Evolutionary conservation across 2,329 filamentous ascomycete genomes (phyloP).

Genomic region (Cadophora sp.): DNA sequence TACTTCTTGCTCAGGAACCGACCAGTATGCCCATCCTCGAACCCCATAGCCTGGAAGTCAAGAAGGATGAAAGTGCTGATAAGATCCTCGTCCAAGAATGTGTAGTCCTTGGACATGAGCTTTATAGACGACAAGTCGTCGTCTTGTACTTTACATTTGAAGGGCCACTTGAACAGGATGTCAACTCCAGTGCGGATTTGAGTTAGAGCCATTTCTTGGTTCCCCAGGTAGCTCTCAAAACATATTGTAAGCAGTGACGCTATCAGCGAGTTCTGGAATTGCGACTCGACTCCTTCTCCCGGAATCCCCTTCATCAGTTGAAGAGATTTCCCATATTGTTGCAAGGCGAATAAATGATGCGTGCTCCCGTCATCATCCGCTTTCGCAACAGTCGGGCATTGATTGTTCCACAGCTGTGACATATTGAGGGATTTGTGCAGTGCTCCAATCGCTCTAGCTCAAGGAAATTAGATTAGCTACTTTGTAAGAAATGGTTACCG

Average conservation of each 20-base stretch:
- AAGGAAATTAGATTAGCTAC: too few species aligned
- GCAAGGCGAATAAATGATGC: slow-evolving; percentile 21
- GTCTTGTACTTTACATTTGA: slow-evolving; percentile 8
- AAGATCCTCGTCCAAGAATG: slow-evolving; percentile 23
- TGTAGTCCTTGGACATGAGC: background rate
- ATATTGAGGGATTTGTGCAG: slow-evolving; percentile 14
- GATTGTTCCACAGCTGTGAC: slow-evolving; percentile 3
- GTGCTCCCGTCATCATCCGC: background rate
- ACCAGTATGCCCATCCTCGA: background rate
- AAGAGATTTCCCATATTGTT: slow-evolving; percentile 24
- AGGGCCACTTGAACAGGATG: slow-evolving; percentile 15
- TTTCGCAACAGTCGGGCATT: background rate
- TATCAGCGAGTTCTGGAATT: slow-evolving; percentile 17
- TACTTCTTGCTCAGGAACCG: background rate
- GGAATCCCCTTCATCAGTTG: slow-evolving; percentile 14
- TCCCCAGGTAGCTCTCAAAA: slow-evolving; percentile 27
- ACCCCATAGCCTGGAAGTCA: slow-evolving; percentile 20
- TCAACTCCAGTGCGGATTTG: slow-evolving; percentile 23
- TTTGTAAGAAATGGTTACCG: too few species aligned
- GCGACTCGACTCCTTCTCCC: background rate
- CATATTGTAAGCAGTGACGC: slow-evolving; percentile 25
- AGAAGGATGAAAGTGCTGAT: slow-evolving; percentile 20
- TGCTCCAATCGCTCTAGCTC: slow-evolving; percentile 17
- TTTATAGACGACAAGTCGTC: slow-evolving; percentile 11
- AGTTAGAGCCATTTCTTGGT: slow-evolving; percentile 22